phyloP scores from a whole-genome alignment of 176 grass and related monocot species.

The Puccinellia tenuiflora region DNA sequence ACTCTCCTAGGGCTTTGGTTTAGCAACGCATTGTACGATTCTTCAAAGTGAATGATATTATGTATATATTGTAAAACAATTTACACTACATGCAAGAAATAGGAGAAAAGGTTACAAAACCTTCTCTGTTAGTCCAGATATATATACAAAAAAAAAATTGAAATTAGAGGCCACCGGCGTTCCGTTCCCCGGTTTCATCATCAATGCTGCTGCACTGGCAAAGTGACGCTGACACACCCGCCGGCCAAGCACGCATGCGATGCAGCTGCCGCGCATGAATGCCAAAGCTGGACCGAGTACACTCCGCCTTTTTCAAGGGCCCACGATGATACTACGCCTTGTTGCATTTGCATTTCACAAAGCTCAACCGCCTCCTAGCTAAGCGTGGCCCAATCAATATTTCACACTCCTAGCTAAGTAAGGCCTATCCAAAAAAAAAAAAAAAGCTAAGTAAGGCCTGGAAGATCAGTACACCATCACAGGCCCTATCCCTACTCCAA shows the following conservation, averaged over 20 bases:
- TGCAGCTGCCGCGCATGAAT: not conserved
- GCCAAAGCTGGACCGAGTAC: slow-evolving; percentile 5
- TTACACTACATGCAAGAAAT: not conserved
- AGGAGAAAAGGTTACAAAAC: not conserved
- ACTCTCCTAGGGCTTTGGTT: not conserved
- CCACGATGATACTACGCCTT: not conserved
- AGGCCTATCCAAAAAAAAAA: no score
- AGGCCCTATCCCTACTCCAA: not conserved
- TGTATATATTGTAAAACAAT: not conserved
- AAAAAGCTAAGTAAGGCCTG: no score
- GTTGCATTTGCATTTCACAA: not conserved
- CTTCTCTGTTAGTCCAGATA: not conserved
- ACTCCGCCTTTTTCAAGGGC: not conserved
- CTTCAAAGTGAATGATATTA: not conserved
- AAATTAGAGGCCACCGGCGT: not conserved
- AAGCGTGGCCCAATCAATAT: not conserved
- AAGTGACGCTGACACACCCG: not conserved
- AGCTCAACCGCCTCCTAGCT: not conserved
- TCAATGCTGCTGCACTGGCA: slow-evolving; percentile 7
- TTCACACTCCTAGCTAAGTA: no score
- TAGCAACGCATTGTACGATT: not conserved
- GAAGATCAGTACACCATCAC: no score
- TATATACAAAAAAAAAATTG: not conserved
- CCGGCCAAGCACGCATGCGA: slow-evolving; percentile 5
- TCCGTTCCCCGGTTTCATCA: not conserved